Evolutionary conservation across 2,329 filamentous ascomycete genomes (phyloP), one percentile per base, ranked within the genome.

Genomic region (Endoconidiophora laricicola): DNA sequence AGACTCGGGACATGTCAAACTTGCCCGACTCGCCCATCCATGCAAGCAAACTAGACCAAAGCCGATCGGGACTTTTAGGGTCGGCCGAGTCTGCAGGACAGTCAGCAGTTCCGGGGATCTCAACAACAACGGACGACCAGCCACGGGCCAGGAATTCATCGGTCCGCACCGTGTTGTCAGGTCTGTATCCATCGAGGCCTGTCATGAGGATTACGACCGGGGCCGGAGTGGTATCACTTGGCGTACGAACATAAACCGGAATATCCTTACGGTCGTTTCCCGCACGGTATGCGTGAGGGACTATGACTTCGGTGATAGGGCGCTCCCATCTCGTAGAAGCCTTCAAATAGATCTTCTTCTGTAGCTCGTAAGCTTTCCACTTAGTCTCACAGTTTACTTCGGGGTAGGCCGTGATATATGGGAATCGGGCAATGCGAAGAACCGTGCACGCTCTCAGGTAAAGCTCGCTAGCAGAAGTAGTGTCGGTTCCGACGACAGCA

Each of bases 391-490:
- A 65, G 56, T 57, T 68, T 39, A 66, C 54, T 2, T 53, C 46
- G 0, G 69, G 68, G 46, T 61, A 65, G 3, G 59, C 55, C 2
- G 65, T 62, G 55, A 73, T 66, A 56, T 73, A 72, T 3, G 83
- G 82, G 59, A 87, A 86, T 14, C 83, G 72, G 0, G 79, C 72
- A 56, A 87, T 86, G 48, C 83, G 73, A 62, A 83, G 80, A n/a
- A 86, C 69, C 23, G 79, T 77, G 20, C 81, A 81, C 4, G 79
- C 79, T 20, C 82, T 76, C n/a, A 84, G 69, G 61, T 79, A 84
- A 16, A 81, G 68, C 36, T 73, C 72, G 3, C 72, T 74, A 1
- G 81, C 79, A 40, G 69, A 68, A 38, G 69, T 66, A 3, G 59
- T 60, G 51, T 79, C 67, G 24, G 69, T 72, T 2, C 64, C 60